Evolutionary conservation across 176 grass and related monocot species (phyloP).

Genomic region (Pontederia crassipes): DNA sequence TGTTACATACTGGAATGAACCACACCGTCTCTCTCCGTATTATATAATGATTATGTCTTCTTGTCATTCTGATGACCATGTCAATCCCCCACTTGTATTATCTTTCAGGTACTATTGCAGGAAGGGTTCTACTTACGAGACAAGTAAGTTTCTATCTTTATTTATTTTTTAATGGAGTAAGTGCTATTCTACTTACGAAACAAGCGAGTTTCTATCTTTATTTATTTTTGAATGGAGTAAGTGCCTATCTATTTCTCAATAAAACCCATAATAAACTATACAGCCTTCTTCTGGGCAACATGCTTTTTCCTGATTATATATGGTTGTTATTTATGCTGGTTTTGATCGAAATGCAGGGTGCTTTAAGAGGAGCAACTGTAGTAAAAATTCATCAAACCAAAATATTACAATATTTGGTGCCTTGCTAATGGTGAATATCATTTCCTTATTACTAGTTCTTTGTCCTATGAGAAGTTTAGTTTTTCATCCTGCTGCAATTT

Average conservation of each 20-base stretch:
- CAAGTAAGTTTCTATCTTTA: slow-evolving; percentile 33
- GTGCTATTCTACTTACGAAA: slow-evolving; percentile 33
- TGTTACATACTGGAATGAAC: too few species aligned
- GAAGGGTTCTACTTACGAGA: slow-evolving; percentile 49
- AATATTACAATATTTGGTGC: slow-evolving; percentile 93
- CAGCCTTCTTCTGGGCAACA: too few species aligned
- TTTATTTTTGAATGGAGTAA: neutral
- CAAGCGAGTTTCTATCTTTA: slow-evolving; percentile 31
- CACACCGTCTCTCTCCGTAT: too few species aligned
- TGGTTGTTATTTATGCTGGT: neutral
- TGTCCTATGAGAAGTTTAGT: neutral
- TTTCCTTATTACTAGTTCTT: neutral
- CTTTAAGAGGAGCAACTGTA: slow-evolving; percentile 62
- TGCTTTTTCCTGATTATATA: neutral
- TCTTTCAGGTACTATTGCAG: slow-evolving; percentile 66
- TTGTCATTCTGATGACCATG: slow-evolving; percentile 64
- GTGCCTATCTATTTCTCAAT: slow-evolving; percentile 34
- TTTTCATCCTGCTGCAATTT: neutral
- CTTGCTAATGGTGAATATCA: slow-evolving; percentile 44
- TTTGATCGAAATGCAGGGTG: slow-evolving; percentile 39
- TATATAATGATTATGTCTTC: too few species aligned
- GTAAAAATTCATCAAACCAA: slow-evolving; percentile 65
- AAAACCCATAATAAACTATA: too few species aligned
- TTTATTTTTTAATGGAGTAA: neutral
- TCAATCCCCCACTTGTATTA: slow-evolving; percentile 5